Evolutionary conservation across 1,284 basidiomycete genomes (phyloP), one percentile per base, ranked within the genome.

Genomic region (Austroboletus niveus): DNA sequence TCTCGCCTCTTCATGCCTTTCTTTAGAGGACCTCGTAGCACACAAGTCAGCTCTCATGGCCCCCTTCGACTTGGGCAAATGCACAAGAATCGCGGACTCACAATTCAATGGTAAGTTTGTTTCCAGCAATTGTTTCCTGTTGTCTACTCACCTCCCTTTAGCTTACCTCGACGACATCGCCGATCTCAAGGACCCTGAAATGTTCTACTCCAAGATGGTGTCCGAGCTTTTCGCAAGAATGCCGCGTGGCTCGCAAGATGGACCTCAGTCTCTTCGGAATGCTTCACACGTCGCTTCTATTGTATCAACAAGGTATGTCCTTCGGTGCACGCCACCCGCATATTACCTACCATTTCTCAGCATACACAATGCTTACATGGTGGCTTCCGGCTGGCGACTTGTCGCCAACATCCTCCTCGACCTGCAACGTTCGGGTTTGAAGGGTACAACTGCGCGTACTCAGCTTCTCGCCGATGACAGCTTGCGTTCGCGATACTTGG

Each of bases 281-380:
- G 62, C 80, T 12, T 73, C 74, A 11, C 72, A 77, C 54, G 70
- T 87, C 34, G 82, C 82, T 12, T 77, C 76, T 34, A 71, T 78
- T 43, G 71, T 89, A 44, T 76, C 78, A 17, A 79, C 79, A 56
- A 82, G 78, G 87, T 86, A 65, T 39, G 72, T 4, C 7, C 27
- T 53, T 47, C 39, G 29, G 46, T 42, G 35, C 42, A 36, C 48
- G 44, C 42, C 35, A 47, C 35, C 42, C 10, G 38, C 47, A 22
- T 30, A 20, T 30, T 8, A 48, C 48, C 22, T 22, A 57, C 41
- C 38, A 45, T 43, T n/a, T 35, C 31, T 47, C 49, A 89, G 87
- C 65, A 76, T 90, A 48, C 88, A 91, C 66, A 91, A 91, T 64
- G 68, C 81, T 6, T 89, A 88, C 67, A 81, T 86, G 78, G 74